Conservation (phyloP, 768 basidiomycete species). For the Paxillus rubicundulus region DNA sequence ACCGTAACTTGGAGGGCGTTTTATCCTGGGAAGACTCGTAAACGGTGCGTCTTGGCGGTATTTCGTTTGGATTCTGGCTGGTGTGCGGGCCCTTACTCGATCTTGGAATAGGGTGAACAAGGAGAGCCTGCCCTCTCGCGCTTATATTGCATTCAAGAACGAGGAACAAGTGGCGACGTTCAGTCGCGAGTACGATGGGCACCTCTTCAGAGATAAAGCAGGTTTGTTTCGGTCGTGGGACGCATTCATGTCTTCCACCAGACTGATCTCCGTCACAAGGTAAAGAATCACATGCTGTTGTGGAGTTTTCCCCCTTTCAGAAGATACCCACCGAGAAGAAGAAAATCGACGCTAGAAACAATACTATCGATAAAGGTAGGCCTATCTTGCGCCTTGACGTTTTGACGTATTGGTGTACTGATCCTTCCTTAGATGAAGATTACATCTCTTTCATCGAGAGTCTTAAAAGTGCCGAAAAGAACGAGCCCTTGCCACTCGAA, state of each 20-base stretch:
- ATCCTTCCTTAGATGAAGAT: slow-evolving; percentile 62
- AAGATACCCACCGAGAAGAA: slow-evolving; percentile 73
- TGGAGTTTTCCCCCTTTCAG: slow-evolving; percentile 93
- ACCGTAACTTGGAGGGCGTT: slow-evolving; percentile 65
- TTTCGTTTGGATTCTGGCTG: background rate
- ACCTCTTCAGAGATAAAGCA: slow-evolving; percentile 86
- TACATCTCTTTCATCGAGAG: slow-evolving; percentile 79
- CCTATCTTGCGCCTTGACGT: background rate
- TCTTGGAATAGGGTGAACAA: slow-evolving; percentile 59
- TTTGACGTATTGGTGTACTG: slow-evolving; percentile 1
- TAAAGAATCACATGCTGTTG: slow-evolving; percentile 81
- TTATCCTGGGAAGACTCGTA: slow-evolving; percentile 65
- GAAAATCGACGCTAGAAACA: slow-evolving; percentile 78
- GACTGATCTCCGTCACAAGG: slow-evolving; percentile 44
- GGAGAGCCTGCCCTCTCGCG: slow-evolving; percentile 83
- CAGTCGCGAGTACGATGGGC: slow-evolving; percentile 85
- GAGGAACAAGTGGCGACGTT: slow-evolving; percentile 72
- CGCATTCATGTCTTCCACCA: background rate
- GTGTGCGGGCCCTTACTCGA: background rate
- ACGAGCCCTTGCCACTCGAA: slow-evolving; percentile 66
- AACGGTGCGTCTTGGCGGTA: slow-evolving; percentile 47
- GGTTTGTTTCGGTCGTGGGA: slow-evolving; percentile 47
- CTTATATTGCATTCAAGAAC: slow-evolving; percentile 87
- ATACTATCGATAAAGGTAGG: slow-evolving; percentile 87
- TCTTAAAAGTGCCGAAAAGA: slow-evolving; percentile 49